Evolutionary conservation across 257 asterid genomes (phyloP).

Genomic region (Solanum acaule): DNA sequence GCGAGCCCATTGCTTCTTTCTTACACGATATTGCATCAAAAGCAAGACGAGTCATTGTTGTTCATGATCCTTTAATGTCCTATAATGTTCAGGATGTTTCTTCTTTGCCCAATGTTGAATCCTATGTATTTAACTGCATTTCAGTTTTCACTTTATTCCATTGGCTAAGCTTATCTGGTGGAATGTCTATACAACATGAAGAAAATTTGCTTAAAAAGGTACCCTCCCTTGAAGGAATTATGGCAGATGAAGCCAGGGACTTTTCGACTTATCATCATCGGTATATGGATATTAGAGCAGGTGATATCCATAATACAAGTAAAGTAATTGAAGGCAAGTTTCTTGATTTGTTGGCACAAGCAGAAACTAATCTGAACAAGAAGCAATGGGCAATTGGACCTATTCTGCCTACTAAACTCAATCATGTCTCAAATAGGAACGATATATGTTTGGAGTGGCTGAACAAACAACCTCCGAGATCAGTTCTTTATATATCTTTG

Average conservation of each 20-base stretch:
- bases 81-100: neutral
- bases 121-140: neutral
- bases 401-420: neutral
- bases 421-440: neutral
- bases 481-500: neutral
- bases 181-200: neutral
- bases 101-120: neutral
- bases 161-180: neutral
- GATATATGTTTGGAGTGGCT: neutral
- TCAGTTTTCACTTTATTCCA: neutral
- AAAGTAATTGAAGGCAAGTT: neutral
- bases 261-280: neutral
- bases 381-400: neutral
- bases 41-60: neutral
- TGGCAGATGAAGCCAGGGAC: neutral
- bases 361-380: neutral
- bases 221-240: neutral
- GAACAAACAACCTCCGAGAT: neutral
- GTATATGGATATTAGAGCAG: neutral
- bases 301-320: neutral
- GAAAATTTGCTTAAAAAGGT: neutral
- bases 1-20: neutral
- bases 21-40: neutral
- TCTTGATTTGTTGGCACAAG: neutral
- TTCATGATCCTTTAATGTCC: neutral